These are phyloP conservation scores for Protostelium mycophagum DNA, from an alignment of 78 protist genomes.

Conservation along the genomic window DNA sequence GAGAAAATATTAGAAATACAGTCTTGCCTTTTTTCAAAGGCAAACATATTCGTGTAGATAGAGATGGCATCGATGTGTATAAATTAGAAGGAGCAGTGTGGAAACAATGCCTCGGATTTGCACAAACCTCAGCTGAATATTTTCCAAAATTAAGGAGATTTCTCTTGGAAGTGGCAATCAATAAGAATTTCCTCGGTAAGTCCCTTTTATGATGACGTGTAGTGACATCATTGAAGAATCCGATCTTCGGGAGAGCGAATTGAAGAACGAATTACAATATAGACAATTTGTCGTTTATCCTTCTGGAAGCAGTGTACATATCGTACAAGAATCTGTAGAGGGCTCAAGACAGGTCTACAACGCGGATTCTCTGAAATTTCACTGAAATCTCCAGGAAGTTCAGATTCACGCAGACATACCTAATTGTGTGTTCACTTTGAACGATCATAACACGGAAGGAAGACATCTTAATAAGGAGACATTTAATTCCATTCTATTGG, in stretches of 20 bases:
- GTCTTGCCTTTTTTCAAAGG: background rate
- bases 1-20: background rate
- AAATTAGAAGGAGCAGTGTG: background rate
- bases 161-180: background rate
- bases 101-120: background rate
- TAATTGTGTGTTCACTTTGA: background rate
- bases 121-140: background rate
- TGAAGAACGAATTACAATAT: background rate
- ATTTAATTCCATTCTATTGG: background rate
- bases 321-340: background rate
- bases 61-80: background rate
- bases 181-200: background rate
- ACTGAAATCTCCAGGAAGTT: background rate
- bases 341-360: background rate
- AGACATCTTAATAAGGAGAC: background rate
- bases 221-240: background rate
- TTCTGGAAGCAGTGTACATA: background rate
- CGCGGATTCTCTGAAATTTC: background rate
- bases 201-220: background rate
- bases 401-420: background rate
- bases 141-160: background rate
- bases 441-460: background rate
- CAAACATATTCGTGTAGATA: background rate
- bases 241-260: background rate
- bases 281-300: conserved; percentile 1